phyloP scores from a whole-genome alignment of 1,284 basidiomycete species.

The Cryptococcus sp. region DNA sequence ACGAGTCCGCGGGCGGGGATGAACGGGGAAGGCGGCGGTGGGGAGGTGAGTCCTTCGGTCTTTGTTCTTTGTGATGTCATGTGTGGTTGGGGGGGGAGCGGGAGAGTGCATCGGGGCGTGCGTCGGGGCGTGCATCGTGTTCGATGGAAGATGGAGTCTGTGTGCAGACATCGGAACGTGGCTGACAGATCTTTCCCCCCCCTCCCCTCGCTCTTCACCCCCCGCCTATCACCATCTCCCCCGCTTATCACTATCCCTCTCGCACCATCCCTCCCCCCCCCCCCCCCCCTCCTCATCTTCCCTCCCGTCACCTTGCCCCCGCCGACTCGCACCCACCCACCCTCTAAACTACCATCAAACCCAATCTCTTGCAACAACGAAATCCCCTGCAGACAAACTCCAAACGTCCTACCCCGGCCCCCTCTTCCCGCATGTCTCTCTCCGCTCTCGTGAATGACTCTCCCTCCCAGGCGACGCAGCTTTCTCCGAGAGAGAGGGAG shows the following conservation, averaged over 20 bases:
- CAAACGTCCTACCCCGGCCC: conserved; percentile 22
- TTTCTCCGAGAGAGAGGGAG: no score
- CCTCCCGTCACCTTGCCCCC: no score
- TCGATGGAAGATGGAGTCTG: no score
- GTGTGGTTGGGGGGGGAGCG: neutral
- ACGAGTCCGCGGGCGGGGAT: conserved; percentile 1
- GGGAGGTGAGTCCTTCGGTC: no score
- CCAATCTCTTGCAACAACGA: no score
- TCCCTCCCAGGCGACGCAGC: conserved; percentile 15
- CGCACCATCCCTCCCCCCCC: no score
- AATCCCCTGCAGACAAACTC: no score
- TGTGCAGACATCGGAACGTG: no score
- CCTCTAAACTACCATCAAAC: conserved; percentile 5
- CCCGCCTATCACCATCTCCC: neutral
- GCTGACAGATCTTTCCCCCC: neutral
- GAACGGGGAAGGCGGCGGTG: neutral
- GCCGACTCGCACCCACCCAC: no score
- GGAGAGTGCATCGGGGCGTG: neutral
- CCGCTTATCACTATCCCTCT: neutral
- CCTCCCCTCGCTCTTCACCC: neutral
- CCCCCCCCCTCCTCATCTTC: no score
- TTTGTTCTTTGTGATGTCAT: no score
- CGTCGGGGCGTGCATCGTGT: neutral
- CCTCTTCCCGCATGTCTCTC: conserved; percentile 32
- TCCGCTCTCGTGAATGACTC: conserved; percentile 42